Conservation (phyloP, 306 rosid genomes). For the Fragaria ananassa region DNA sequence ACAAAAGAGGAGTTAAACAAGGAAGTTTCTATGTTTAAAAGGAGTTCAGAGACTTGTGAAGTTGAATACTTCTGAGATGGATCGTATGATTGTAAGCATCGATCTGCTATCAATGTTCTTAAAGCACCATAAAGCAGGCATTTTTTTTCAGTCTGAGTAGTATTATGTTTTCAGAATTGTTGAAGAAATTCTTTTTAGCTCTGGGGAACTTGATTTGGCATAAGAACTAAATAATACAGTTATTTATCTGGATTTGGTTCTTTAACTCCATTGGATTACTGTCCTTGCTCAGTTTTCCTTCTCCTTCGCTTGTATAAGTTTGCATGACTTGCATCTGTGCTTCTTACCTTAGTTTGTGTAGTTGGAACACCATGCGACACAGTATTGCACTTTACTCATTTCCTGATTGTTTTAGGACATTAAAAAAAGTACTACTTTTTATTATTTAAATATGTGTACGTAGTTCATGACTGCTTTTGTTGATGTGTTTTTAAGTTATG, state of each 20-base stretch:
- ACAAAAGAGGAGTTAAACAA: not conserved
- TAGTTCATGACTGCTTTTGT: no score
- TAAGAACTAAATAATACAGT: no score
- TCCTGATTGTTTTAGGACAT: no score
- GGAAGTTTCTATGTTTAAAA: not conserved
- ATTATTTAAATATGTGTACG: no score
- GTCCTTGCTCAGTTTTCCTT: not conserved
- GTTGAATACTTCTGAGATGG: slow-evolving; percentile 2
- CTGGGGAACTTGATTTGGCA: not conserved
- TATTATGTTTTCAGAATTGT: not conserved
- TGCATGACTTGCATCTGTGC: no score
- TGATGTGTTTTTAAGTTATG: no score
- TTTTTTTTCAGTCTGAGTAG: not conserved
- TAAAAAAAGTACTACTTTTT: no score
- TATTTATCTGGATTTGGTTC: not conserved
- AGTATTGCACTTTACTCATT: no score
- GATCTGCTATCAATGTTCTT: not conserved
- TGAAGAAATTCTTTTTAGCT: not conserved
- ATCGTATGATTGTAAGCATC: not conserved
- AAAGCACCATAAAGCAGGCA: not conserved
- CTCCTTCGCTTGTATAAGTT: not conserved
- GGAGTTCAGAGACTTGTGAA: not conserved
- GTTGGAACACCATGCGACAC: no score
- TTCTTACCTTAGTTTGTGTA: no score
- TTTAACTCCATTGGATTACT: not conserved